Percentiles rank a stretch among this genome's conserved stretches.
Conservation (phyloP, 2,329 filamentous ascomycete species). For the Monosporascus sp. region DNA sequence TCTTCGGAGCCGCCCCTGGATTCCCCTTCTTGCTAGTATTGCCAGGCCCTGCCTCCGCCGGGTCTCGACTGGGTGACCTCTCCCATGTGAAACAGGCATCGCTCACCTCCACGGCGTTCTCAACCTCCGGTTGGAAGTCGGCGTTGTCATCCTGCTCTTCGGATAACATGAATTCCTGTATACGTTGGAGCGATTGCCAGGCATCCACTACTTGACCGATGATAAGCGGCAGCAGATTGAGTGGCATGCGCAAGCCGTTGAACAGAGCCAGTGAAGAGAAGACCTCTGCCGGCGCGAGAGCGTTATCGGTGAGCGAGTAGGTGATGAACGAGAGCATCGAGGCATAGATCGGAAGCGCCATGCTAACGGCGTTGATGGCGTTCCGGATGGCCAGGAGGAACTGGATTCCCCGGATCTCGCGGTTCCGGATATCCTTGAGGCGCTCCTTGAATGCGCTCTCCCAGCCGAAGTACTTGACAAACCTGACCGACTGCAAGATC, state of each 20-base stretch:
- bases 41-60: slow-evolving; percentile 38
- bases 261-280: slow-evolving; percentile 94
- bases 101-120: slow-evolving; percentile 66
- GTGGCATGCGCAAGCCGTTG: slow-evolving; percentile 82
- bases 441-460: slow-evolving; percentile 79
- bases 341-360: slow-evolving; percentile 87
- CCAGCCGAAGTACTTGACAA: slow-evolving; percentile 97
- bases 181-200: slow-evolving; percentile 75
- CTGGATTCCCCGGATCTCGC: slow-evolving; percentile 81
- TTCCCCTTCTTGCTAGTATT: slow-evolving; percentile 44
- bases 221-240: slow-evolving; percentile 83
- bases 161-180: slow-evolving; percentile 80
- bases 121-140: slow-evolving; percentile 45
- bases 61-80: slow-evolving; percentile 50
- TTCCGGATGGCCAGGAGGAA: slow-evolving; percentile 77
- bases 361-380: slow-evolving; percentile 74
- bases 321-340: slow-evolving; percentile 95
- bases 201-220: slow-evolving; percentile 88
- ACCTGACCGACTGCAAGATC: slow-evolving; percentile 82
- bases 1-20: slow-evolving; percentile 32
- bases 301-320: slow-evolving; percentile 60
- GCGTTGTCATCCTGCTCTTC: slow-evolving; percentile 79
- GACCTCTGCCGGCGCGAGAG: slow-evolving; percentile 67
- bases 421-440: slow-evolving; percentile 64
- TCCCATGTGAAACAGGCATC: slow-evolving; percentile 88